Evolutionary conservation across 257 asterid species (phyloP).

Genomic region (Mitragyna speciosa): DNA sequence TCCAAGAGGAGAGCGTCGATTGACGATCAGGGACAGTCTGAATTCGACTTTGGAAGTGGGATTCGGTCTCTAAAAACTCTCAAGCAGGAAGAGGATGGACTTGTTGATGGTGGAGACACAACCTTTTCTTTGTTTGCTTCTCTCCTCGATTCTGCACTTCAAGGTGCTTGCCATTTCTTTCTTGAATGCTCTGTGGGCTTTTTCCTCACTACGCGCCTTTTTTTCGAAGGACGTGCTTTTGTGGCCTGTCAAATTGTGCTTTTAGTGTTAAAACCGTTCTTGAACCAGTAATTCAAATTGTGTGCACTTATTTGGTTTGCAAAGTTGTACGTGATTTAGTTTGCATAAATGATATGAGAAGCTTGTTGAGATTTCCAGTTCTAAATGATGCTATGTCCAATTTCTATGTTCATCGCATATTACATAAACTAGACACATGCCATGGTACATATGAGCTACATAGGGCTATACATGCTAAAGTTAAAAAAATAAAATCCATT

Average conservation of each 20-base stretch:
- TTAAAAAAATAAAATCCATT: background rate
- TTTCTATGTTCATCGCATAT: background rate
- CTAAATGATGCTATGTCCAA: background rate
- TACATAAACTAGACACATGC: background rate
- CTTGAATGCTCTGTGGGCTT: background rate
- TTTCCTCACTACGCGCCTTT: background rate
- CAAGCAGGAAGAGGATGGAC: slow-evolving; percentile 73
- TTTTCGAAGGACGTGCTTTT: background rate
- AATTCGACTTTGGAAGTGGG: slow-evolving; percentile 51
- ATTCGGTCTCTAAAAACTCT: slow-evolving; percentile 63
- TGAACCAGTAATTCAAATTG: background rate
- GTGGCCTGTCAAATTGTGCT: background rate
- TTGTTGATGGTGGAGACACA: slow-evolving; percentile 56
- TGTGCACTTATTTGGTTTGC: background rate
- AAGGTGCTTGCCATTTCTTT: slow-evolving; percentile 51
- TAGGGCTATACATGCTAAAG: background rate
- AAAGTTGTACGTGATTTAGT: background rate
- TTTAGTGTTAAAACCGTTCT: background rate
- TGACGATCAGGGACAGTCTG: slow-evolving; percentile 40
- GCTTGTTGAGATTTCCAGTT: background rate
- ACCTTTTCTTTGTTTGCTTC: slow-evolving; percentile 79
- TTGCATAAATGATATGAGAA: background rate
- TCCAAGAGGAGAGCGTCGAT: slow-evolving; percentile 52
- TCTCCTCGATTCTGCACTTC: slow-evolving; percentile 83
- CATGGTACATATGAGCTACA: background rate